phyloP scores from a whole-genome alignment of 2,329 filamentous ascomycete genomes.

The Aureobasidium sp. region DNA sequence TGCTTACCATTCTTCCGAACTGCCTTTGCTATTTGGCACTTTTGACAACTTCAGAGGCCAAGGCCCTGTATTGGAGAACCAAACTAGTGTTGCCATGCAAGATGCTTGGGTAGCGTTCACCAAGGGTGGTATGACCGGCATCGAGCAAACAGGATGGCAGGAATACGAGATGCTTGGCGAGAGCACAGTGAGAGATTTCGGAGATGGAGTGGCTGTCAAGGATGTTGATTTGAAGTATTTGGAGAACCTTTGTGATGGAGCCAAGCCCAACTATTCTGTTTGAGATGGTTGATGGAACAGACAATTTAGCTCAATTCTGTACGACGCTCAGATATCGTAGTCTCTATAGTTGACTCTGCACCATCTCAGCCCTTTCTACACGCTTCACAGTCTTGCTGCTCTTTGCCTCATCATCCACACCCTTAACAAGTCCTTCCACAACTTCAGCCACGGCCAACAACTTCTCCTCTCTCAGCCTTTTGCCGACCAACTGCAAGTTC shows the following conservation, averaged over 20 bases:
- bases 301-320: not conserved
- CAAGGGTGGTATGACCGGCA: slow-evolving; percentile 6
- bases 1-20: slow-evolving; percentile 33
- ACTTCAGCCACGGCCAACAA: slow-evolving; percentile 10
- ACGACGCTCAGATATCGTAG: too few relatives aligned
- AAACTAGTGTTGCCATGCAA: slow-evolving; percentile 28
- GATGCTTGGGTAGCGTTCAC: slow-evolving; percentile 29
- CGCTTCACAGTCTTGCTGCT: not conserved
- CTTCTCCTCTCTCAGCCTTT: slow-evolving; percentile 12
- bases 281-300: not conserved
- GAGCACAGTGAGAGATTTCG: slow-evolving; percentile 20
- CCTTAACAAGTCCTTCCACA: not conserved
- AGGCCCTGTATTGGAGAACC: slow-evolving; percentile 18
- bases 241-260: slow-evolving; percentile 20
- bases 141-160: slow-evolving; percentile 4
- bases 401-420: not conserved
- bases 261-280: slow-evolving; percentile 5
- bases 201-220: slow-evolving; percentile 20
- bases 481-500: slow-evolving; percentile 10
- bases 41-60: slow-evolving; percentile 22
- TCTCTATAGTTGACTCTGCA: not conserved
- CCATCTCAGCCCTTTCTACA: not conserved
- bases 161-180: slow-evolving; percentile 15
- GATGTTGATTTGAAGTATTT: slow-evolving; percentile 19
- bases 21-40: slow-evolving; percentile 32